phyloP scores from a whole-genome alignment of 1,139 yeast genomes.

The Hanseniaspora gamundiae region DNA sequence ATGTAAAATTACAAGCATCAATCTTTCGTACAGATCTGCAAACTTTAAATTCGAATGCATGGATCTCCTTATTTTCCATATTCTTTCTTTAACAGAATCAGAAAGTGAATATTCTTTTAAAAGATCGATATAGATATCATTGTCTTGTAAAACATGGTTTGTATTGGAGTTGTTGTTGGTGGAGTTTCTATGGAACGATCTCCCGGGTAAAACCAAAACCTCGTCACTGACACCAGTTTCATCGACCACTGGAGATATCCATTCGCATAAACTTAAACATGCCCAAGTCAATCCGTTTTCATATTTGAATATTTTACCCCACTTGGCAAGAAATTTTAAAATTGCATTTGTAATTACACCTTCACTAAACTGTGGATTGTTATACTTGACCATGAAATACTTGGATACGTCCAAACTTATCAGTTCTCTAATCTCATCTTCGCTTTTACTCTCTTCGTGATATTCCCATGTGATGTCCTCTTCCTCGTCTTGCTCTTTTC shows the following conservation, averaged over 20 bases:
- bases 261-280: constrained; percentile 78
- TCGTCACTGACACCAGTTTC: not conserved
- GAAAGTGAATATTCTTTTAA: constrained; percentile 23
- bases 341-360: constrained; percentile 39
- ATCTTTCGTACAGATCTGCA: constrained; percentile 61
- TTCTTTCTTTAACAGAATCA: constrained; percentile 10
- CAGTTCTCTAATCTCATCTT: constrained; percentile 14
- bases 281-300: constrained; percentile 80
- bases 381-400: constrained; percentile 19
- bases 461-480: constrained; percentile 10
- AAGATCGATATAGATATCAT: constrained; percentile 7
- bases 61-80: constrained; percentile 9
- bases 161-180: constrained; percentile 2
- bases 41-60: constrained; percentile 24
- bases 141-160: not conserved
- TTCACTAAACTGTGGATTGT: constrained; percentile 8
- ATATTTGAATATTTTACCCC: constrained; percentile 71
- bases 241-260: constrained; percentile 43
- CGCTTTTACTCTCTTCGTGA: constrained; percentile 8
- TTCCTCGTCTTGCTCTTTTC: not conserved
- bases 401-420: constrained; percentile 22
- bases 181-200: constrained; percentile 6
- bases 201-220: constrained; percentile 5
- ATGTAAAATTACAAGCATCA: constrained; percentile 65
- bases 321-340: constrained; percentile 51